Base-by-base conservation (phyloP, 2,329 filamentous ascomycete genomes). In the Phoma sp. region DNA sequence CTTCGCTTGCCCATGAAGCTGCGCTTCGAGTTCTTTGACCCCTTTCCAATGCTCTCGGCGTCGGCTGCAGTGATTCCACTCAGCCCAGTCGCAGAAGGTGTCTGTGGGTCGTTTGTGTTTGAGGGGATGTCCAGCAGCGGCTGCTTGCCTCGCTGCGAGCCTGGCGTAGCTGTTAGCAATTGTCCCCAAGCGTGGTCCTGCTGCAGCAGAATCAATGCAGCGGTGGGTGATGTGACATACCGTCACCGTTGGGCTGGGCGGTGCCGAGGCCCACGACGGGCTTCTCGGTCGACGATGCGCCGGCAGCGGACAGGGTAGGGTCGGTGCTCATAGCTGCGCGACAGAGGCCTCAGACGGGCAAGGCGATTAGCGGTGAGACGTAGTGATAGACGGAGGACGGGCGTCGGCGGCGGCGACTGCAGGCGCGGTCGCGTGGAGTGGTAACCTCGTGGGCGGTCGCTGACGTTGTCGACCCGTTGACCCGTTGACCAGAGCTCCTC, bases 21-120 rank as follows among this genome's bases (percentile, higher is more conserved):
- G 49, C 78, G 75, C 66, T 80, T 76, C 15, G 64, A 67, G 36
- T 65, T 74, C 68, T 80, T 69, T 40, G 78, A 80, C 47, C 74
- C 75, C 36, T 72, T 67, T 20, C 76, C 76, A 42, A 80, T 71
- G 65, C 76, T 80, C 43, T 80, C 77, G 21, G 76, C 70, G 60
- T 78, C 76, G 42, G 72, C 74, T n/a, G 76, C 74, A n/a, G 78
- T 78, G 43, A 72, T 73, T 45, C 77, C 77, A 49, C 76, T 78
- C 23, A 79, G 62, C 1, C 75, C 76, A 23, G 77, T 78, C 23
- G 67, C 70, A 9, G 69, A 74, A 25, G 74, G 68, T 1, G 71
- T 70, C 38, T 69, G 64, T 42, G 68, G 64, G 20, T 70, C 64
- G 47, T 63, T 68, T 15, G 70, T 60, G 45, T 70, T 64, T 36